Percentiles rank a stretch among this genome's conserved stretches.
These are phyloP conservation scores for Yarrowia porcina DNA, from an alignment of 805 yeast genomes.

Conservation along the genomic window DNA sequence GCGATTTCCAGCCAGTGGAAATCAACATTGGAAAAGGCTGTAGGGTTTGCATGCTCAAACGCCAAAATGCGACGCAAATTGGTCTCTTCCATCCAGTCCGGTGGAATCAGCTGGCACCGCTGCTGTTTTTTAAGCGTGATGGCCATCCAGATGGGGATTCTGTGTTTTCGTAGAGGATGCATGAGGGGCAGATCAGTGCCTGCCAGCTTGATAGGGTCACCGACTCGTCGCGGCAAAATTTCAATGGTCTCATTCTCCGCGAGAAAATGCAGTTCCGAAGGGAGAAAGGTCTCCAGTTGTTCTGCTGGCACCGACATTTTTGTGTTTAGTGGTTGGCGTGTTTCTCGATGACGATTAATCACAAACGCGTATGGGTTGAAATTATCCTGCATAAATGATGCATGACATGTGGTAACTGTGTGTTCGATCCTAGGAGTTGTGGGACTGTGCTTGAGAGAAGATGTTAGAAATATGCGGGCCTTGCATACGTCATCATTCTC, in stretches of 20 bases:
- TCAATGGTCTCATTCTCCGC: slow-evolving; percentile 76
- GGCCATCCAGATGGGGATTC: slow-evolving; percentile 87
- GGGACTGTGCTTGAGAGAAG: too few species aligned
- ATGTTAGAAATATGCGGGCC: too few species aligned
- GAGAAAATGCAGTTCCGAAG: slow-evolving; percentile 75
- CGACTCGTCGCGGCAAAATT: slow-evolving; percentile 73
- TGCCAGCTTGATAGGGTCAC: slow-evolving; percentile 61
- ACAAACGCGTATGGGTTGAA: neutral
- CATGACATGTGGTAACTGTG: neutral
- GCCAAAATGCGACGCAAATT: slow-evolving; percentile 57
- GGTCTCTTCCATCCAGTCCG: slow-evolving; percentile 69
- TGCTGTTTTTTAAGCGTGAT: slow-evolving; percentile 76
- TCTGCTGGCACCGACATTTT: slow-evolving; percentile 64
- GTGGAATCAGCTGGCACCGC: slow-evolving; percentile 81
- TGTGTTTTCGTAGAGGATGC: slow-evolving; percentile 62
- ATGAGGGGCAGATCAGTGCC: slow-evolving; percentile 52
- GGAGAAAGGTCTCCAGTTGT: slow-evolving; percentile 56
- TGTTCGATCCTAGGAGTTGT: neutral
- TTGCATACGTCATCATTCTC: too few species aligned
- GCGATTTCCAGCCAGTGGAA: slow-evolving; percentile 86
- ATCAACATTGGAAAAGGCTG: slow-evolving; percentile 51
- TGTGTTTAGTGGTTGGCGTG: neutral
- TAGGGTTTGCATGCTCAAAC: slow-evolving; percentile 57
- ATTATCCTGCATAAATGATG: neutral
- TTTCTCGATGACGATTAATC: neutral